A percentile compares a stretch with the other conserved stretches of the same genome.
Evolutionary conservation across 176 grass and related monocot species (phyloP).

Genomic region (Carex littledalei): DNA sequence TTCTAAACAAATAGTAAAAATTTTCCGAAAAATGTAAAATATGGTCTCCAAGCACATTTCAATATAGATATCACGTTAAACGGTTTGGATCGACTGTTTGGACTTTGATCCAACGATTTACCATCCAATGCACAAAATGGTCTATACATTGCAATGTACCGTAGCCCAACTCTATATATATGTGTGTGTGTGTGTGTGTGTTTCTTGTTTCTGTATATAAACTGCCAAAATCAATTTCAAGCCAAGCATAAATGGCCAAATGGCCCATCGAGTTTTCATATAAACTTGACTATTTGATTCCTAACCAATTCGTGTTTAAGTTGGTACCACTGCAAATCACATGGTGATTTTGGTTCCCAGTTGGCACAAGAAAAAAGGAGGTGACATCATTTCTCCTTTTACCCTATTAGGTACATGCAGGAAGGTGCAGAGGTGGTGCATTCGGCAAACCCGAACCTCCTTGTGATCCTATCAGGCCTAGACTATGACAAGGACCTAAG

Average conservation of each 20-base stretch:
- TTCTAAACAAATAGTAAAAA: too few species aligned
- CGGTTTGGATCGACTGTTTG: too few species aligned
- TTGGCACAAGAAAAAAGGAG: constrained; percentile 9
- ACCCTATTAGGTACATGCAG: constrained; percentile 78
- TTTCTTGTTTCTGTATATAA: background rate
- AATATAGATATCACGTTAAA: too few species aligned
- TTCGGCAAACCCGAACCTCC: constrained; percentile 58
- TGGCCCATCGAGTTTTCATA: background rate
- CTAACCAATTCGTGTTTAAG: background rate
- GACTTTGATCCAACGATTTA: too few species aligned
- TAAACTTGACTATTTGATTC: background rate
- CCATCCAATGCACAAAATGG: too few species aligned
- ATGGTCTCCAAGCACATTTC: too few species aligned
- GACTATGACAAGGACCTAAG: constrained; percentile 76
- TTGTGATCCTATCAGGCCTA: constrained; percentile 75
- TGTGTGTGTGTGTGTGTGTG: too few species aligned
- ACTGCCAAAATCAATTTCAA: background rate
- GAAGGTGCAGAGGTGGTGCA: constrained; percentile 79
- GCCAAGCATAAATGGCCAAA: background rate
- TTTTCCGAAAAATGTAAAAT: too few species aligned
- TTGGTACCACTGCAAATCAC: background rate
- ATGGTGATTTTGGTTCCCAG: background rate
- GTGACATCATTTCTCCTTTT: constrained; percentile 10
- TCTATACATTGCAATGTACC: too few species aligned
- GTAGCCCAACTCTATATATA: too few species aligned